Evolutionary conservation across 2,329 filamentous ascomycete genomes (phyloP), one percentile per base, ranked within the genome.

Genomic region (Boeremia exigua): DNA sequence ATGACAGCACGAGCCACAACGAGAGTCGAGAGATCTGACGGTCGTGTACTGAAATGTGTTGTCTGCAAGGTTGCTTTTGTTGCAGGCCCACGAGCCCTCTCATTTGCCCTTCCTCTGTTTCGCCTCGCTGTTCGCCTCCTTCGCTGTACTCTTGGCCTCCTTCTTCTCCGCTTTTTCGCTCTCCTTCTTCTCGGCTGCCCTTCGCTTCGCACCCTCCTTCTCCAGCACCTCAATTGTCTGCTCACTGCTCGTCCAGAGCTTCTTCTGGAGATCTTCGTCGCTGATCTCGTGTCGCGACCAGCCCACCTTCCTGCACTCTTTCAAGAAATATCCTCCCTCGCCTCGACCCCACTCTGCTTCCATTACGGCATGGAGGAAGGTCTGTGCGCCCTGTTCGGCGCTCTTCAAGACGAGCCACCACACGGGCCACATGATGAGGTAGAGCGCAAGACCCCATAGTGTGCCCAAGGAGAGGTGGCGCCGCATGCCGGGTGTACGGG

Each of bases 321-420:
- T 98, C 72, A 99, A 82, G 51, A 96, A 76, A 70, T 84, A 89
- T 0, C 88, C 89, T 4, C 90, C 91, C 1, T 77, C 71, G 1
- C 84, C 87, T 44, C 87, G 82, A 4, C 84, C 86, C 46, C 92
- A 85, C 2, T 82, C 80, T 2, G 84, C 84, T 51, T 97, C 93
- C 91, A 97, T 96, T 1, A 88, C 87, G 0, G 93, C 93, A 63
- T 88, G 88, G 8, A 98, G 79, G 42, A 98, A 87, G 5, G 90
- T 92, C 77, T 99, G 93, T 0, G 94, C 91, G 2, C 91, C 95
- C 77, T 90, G 88, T 48, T 87, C 78, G 0, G 92, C 85, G 30
- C 90, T 93, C 76, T 99, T 98, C 48, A 99, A 80, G 1, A 97
- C 75, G 19, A 99, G 75, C 91, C 94, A 98, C 74, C 90, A 91